Evolutionary conservation across 1,284 basidiomycete genomes (phyloP).

Genomic region (Cryptococcus sp.): DNA sequence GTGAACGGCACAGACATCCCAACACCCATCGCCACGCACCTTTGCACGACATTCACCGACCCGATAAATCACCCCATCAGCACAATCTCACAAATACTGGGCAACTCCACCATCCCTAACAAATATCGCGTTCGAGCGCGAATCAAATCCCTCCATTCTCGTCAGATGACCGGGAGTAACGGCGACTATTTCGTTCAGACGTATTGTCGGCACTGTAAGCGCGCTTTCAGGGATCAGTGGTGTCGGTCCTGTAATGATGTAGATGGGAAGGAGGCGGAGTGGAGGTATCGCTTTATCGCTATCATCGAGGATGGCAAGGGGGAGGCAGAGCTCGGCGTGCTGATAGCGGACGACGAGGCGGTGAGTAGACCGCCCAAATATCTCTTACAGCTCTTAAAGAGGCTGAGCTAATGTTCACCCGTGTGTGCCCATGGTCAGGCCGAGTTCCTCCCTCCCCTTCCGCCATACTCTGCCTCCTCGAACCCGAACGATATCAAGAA

Average conservation of each 20-base stretch:
- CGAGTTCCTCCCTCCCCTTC: slow-evolving; percentile 35
- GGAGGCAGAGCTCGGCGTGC: slow-evolving; percentile 11
- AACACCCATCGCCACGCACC: slow-evolving; percentile 16
- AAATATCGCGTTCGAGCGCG: slow-evolving; percentile 34
- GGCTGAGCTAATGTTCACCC: not conserved
- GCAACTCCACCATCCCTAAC: slow-evolving; percentile 33
- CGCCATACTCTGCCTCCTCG: slow-evolving; percentile 16
- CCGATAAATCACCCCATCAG: slow-evolving; percentile 23
- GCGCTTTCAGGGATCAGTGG: slow-evolving; percentile 13
- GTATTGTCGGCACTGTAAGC: slow-evolving; percentile 19
- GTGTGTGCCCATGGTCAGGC: slow-evolving; percentile 4
- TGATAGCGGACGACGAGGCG: slow-evolving; percentile 28
- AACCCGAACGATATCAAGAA: slow-evolving; percentile 31
- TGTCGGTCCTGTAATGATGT: slow-evolving; percentile 32
- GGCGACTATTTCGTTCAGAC: slow-evolving; percentile 8
- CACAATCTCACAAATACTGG: slow-evolving; percentile 22
- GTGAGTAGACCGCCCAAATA: slow-evolving; percentile 9
- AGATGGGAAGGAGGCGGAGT: slow-evolving; percentile 18
- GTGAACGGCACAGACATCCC: not conserved
- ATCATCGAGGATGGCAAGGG: slow-evolving; percentile 9
- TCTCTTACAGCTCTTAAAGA: not conserved
- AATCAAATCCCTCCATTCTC: slow-evolving; percentile 23
- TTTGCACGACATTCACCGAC: slow-evolving; percentile 24
- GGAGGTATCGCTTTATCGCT: slow-evolving; percentile 32
- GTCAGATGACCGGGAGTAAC: not conserved